These are phyloP conservation scores for Podaxis sp. DNA, from an alignment of 768 basidiomycete species.

Conservation along the genomic window DNA sequence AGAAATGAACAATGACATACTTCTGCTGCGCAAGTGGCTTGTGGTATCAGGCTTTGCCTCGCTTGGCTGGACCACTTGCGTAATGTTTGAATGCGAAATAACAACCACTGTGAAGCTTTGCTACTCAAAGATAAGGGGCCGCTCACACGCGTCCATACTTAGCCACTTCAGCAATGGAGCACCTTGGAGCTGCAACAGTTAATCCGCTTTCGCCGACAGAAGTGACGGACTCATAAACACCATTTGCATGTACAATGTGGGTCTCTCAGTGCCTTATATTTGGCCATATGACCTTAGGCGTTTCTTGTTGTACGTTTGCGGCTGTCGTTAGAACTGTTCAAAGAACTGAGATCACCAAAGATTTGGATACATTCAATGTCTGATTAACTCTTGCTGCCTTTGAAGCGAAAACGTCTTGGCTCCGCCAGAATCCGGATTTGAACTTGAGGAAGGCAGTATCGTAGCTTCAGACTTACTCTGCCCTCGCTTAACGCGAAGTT, in stretches of 20 bases:
- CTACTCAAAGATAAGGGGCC: background rate
- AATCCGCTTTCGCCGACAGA: background rate
- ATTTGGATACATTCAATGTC: background rate
- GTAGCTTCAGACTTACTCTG: background rate
- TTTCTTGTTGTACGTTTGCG: background rate
- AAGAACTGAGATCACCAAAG: background rate
- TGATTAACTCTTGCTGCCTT: background rate
- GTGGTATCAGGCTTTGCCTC: background rate
- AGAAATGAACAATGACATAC: background rate
- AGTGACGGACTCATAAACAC: background rate
- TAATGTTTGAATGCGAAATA: background rate
- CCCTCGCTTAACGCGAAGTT: background rate
- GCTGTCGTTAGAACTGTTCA: background rate
- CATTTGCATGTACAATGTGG: background rate
- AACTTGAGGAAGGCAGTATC: background rate
- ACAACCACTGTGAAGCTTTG: background rate
- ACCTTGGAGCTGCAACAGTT: background rate
- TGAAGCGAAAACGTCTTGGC: background rate
- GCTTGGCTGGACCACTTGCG: background rate
- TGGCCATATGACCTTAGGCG: background rate
- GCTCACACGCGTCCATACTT: background rate
- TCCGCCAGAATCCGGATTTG: background rate
- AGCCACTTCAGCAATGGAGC: background rate
- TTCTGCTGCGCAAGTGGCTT: background rate
- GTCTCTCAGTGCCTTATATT: background rate